Conservation (phyloP, 768 basidiomycete genomes). For the Macrolepiota albuminosa region DNA sequence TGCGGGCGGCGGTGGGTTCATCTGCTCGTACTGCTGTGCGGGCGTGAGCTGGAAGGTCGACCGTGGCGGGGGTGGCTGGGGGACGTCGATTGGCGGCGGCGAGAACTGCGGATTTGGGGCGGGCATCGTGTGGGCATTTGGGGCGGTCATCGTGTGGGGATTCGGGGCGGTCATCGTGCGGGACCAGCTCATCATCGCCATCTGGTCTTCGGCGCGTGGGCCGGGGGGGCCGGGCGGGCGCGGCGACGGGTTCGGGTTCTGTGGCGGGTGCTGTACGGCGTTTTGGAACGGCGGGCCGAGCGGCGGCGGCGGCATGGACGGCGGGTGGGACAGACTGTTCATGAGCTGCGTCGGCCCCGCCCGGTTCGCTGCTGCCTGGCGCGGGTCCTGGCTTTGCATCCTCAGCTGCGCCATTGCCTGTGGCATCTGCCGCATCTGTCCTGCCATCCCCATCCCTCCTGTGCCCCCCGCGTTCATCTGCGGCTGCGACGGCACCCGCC, state of each 20-base stretch:
- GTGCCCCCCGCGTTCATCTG: constrained; percentile 33
- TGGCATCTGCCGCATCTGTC: constrained; percentile 30
- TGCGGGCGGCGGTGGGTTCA: constrained; percentile 29
- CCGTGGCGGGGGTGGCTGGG: constrained; percentile 35
- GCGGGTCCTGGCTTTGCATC: constrained; percentile 1
- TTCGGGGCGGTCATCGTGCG: no score
- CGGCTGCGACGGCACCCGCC: constrained; percentile 59
- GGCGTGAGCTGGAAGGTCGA: constrained; percentile 50
- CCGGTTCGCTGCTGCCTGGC: constrained; percentile 29
- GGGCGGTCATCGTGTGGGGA: no score
- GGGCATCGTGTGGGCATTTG: no score
- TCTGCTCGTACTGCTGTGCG: constrained; percentile 59
- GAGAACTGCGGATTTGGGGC: constrained; percentile 19
- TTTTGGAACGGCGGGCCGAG: constrained; percentile 31
- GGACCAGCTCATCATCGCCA: constrained; percentile 15
- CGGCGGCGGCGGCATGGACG: constrained; percentile 25
- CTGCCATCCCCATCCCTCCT: constrained; percentile 17
- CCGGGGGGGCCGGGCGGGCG: constrained; percentile 38
- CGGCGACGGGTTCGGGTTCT: constrained; percentile 34
- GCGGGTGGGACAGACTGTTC: constrained; percentile 36
- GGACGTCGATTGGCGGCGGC: constrained; percentile 33
- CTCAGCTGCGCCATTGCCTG: constrained; percentile 11
- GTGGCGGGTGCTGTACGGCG: constrained; percentile 31
- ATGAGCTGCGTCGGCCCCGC: constrained; percentile 44
- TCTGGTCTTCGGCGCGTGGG: constrained; percentile 26